A percentile compares a stretch with the other conserved stretches of the same genome.
phyloP scores from a whole-genome alignment of 1,284 basidiomycete genomes.

The Tetrapyrgos nigripes region DNA sequence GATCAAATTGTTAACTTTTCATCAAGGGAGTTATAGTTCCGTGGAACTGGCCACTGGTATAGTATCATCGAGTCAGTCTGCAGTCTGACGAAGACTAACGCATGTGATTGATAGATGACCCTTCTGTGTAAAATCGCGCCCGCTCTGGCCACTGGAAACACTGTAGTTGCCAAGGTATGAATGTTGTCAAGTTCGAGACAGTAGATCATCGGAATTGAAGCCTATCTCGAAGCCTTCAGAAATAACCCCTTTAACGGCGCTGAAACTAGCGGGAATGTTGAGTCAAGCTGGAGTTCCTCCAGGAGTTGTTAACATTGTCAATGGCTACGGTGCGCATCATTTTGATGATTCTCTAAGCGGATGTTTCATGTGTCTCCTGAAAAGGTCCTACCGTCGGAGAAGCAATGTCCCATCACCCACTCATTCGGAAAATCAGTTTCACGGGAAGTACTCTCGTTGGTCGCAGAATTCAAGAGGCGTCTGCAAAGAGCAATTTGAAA shows the following conservation, averaged over 20 bases:
- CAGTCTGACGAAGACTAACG: too few relatives aligned
- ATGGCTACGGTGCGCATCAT: conserved; percentile 59
- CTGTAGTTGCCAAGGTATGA: conserved; percentile 73
- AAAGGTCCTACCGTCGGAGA: conserved; percentile 19
- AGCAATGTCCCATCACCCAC: conserved; percentile 51
- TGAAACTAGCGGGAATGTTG: conserved; percentile 43
- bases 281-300: conserved; percentile 64
- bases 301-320: conserved; percentile 75
- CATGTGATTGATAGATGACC: conserved; percentile 51
- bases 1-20: too few relatives aligned
- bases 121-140: conserved; percentile 83
- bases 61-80: conserved; percentile 54
- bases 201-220: too few relatives aligned
- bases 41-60: conserved; percentile 53
- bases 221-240: conserved; percentile 81
- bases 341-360: background rate
- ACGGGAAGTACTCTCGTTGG: conserved; percentile 80
- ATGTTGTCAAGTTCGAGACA: too few relatives aligned
- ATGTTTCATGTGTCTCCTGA: background rate
- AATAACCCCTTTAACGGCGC: conserved; percentile 70
- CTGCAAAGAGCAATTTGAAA: conserved; percentile 83
- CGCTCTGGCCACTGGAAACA: conserved; percentile 84
- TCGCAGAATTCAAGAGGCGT: conserved; percentile 77
- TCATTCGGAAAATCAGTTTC: conserved; percentile 69
- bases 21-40: too few relatives aligned